These are phyloP conservation scores for Quillaja saponaria DNA, from an alignment of 306 rosid genomes.

Conservation along the genomic window DNA sequence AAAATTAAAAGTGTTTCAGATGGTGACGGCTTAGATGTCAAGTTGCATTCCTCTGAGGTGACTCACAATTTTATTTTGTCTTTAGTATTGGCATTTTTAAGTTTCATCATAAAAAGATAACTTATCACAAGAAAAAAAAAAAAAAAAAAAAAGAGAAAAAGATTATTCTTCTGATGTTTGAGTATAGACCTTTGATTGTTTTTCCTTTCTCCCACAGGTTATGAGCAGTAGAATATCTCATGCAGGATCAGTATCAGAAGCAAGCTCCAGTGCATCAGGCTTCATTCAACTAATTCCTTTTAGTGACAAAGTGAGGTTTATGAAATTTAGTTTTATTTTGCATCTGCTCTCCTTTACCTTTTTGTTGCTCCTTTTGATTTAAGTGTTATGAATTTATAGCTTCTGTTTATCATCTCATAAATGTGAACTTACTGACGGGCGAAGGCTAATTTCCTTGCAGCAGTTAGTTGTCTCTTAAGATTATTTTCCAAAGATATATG, in stretches of 20 bases:
- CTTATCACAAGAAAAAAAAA: neutral
- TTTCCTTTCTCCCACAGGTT: conserved; percentile 46
- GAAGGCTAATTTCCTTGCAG: neutral
- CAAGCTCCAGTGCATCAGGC: conserved; percentile 46
- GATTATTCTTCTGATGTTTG: too few relatives aligned
- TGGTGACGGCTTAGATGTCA: conserved; percentile 41
- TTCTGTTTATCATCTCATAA: neutral
- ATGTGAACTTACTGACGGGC: neutral
- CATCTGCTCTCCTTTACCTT: conserved; percentile 8
- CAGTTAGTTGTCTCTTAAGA: neutral
- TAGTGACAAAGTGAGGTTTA: conserved; percentile 52
- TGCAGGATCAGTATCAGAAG: conserved; percentile 49
- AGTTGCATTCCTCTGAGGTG: conserved; percentile 56
- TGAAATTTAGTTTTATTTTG: conserved; percentile 5
- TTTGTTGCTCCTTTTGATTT: conserved; percentile 7
- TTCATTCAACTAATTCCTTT: conserved; percentile 40
- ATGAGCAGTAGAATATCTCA: conserved; percentile 46
- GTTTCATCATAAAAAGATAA: conserved; percentile 22
- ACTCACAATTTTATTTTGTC: conserved; percentile 26
- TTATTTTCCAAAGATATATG: neutral
- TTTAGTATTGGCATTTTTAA: conserved; percentile 24
- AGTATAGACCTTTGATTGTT: conserved; percentile 14
- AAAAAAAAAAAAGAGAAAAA: too few relatives aligned
- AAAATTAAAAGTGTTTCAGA: conserved; percentile 42
- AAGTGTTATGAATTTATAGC: conserved; percentile 2